Base-by-base conservation (phyloP, 306 rosid genomes). In the Canavalia ensiformis region DNA sequence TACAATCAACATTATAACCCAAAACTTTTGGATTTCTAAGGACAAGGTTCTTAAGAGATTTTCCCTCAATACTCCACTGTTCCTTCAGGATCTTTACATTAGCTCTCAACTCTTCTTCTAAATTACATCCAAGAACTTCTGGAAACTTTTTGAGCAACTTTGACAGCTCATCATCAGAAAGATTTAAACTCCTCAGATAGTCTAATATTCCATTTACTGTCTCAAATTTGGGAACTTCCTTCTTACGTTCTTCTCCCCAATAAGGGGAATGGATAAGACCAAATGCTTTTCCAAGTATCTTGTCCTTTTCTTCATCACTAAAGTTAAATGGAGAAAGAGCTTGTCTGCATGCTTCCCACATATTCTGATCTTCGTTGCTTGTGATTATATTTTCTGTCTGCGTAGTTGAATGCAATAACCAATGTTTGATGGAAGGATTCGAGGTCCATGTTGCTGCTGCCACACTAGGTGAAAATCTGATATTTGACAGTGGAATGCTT, bases 81-180 rank as follows among this genome's bases (percentile, higher is more conserved):
- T 88, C 89, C 57, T 90, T 92, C 86, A 95, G 77, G 54, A 95
- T 59, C 78, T 90, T 88, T 66, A 88, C 88, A 65, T 93, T 95
- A 45, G 70, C 66, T 89, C 88, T 95, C 81, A 91, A 28, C 74
- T 95, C 99, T 41, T 83, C 81, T 50, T 95, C 94, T 44, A 95
- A 86, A 64, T 84, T 68, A 76, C 99, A 95, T 80, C 98, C 99
- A 67, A 95, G 94, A 88, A 88, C 95, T 86, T 95, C 99, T 0
- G 97, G 98, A 77, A 95, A 95, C 82, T 90, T 95, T 81, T 91
- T 93, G 4, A 95, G 93, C 89, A 95, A 68, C 89, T 93, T 93
- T 77, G 78, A 58, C 28, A 95, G 85, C 83, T 95, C 98, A 3
- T 93, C 94, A 10, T 93, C 85, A 3, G 98, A 90, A 41, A 95